Evolutionary conservation across 2,329 filamentous ascomycete species (phyloP).

Genomic region (Phaeosphaeriaceae sp.): DNA sequence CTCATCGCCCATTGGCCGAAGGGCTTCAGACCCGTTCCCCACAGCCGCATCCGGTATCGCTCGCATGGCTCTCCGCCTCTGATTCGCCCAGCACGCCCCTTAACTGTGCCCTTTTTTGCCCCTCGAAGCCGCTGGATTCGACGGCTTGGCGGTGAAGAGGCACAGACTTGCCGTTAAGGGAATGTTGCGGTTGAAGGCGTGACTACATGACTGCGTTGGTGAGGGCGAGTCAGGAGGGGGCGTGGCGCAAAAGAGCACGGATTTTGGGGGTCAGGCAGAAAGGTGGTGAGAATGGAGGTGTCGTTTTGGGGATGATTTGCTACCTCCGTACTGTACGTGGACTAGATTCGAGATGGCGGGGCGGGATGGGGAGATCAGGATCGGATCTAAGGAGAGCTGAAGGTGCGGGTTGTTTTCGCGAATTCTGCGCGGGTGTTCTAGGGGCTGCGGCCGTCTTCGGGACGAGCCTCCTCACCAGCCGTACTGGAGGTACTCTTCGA

Average conservation of each 20-base stretch:
- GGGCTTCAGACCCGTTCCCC: no score
- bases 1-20: neutral
- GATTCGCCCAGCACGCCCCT: conserved; percentile 14
- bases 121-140: conserved; percentile 2
- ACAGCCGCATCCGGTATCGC: conserved; percentile 3
- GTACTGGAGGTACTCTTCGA: neutral
- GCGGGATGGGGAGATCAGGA: neutral
- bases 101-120: conserved; percentile 19
- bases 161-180: conserved; percentile 5
- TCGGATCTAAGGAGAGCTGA: neutral
- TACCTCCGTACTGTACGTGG: no score
- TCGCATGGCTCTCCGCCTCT: neutral
- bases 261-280: neutral
- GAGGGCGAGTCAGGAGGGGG: neutral
- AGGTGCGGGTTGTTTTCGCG: neutral
- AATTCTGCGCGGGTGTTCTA: conserved; percentile 4
- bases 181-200: neutral
- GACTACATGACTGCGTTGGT: no score
- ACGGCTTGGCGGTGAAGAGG: neutral
- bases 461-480: neutral
- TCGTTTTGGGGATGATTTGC: neutral
- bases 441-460: neutral
- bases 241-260: neutral
- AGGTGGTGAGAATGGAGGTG: neutral
- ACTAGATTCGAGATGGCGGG: neutral